These are phyloP conservation scores for Pseudoperonospora humuli DNA, from an alignment of 352 stramenopile genomes.

Conservation along the genomic window DNA sequence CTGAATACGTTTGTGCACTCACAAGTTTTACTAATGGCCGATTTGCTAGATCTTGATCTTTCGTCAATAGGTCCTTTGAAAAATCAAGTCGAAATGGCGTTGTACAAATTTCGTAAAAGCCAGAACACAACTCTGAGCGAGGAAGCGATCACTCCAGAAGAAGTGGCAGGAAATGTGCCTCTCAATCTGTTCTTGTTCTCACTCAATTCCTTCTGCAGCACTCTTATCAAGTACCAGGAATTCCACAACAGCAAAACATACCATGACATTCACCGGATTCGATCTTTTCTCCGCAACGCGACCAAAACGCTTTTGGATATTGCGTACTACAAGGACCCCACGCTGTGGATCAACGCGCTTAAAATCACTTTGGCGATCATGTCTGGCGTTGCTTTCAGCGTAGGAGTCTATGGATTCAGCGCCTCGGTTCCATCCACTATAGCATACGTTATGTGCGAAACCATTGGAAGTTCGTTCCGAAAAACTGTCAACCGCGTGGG, in stretches of 20 bases:
- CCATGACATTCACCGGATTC: slow-evolving; percentile 32
- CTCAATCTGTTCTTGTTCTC: slow-evolving; percentile 81
- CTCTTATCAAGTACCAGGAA: slow-evolving; percentile 61
- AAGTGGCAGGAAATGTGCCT: slow-evolving; percentile 72
- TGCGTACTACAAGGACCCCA: too few species aligned
- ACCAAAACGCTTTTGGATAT: slow-evolving; percentile 37
- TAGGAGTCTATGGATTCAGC: slow-evolving; percentile 64
- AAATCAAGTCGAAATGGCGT: slow-evolving; percentile 56
- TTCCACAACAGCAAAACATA: slow-evolving; percentile 58
- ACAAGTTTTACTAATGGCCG: too few species aligned
- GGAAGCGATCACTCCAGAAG: slow-evolving; percentile 49
- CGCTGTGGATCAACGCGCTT: too few species aligned
- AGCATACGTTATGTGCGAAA: slow-evolving; percentile 73
- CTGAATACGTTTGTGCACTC: too few species aligned
- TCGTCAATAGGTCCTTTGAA: slow-evolving; percentile 39
- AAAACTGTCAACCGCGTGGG: slow-evolving; percentile 78
- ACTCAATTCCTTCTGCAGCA: slow-evolving; percentile 77
- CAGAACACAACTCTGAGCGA: too few species aligned
- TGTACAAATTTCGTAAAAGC: slow-evolving; percentile 47
- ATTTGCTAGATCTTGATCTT: slow-evolving; percentile 39
- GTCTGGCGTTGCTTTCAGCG: slow-evolving; percentile 54
- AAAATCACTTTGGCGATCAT: too few species aligned
- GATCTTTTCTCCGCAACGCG: slow-evolving; percentile 39
- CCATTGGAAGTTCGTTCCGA: slow-evolving; percentile 71
- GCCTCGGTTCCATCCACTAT: slow-evolving; percentile 49